phyloP scores from a whole-genome alignment of 345 rosid genomes.

The Kernera saxatilis region DNA sequence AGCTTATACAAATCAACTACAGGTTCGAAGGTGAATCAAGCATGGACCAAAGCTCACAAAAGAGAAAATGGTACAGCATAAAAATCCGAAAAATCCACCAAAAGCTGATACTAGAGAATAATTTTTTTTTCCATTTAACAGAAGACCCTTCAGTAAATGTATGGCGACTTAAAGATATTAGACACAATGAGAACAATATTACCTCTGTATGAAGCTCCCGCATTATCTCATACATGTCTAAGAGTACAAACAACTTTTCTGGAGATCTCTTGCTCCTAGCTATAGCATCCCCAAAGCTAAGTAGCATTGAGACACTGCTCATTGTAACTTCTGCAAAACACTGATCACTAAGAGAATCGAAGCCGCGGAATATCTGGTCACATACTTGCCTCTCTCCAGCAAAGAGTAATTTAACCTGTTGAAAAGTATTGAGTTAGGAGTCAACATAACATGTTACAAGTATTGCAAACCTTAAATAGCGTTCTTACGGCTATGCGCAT shows the following conservation, averaged over 20 bases:
- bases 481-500: constrained; percentile 96
- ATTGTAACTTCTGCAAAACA: constrained; percentile 84
- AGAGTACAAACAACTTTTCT: constrained; percentile 93
- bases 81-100: background rate
- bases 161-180: background rate
- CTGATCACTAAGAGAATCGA: constrained; percentile 83
- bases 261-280: constrained; percentile 98
- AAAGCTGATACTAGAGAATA: background rate
- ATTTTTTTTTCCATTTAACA: background rate
- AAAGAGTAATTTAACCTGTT: constrained; percentile 90
- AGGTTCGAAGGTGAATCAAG: background rate
- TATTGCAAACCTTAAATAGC: background rate
- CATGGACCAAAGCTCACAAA: background rate
- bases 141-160: background rate
- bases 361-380: constrained; percentile 86
- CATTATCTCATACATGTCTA: constrained; percentile 98
- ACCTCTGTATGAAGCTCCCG: constrained; percentile 97
- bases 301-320: constrained; percentile 80
- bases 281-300: constrained; percentile 98
- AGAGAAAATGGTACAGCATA: background rate
- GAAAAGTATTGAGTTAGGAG: constrained; percentile 9
- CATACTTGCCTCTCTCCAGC: constrained; percentile 91
- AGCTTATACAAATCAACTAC: background rate
- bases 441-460: background rate
- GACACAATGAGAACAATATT: constrained; percentile 17